Base-by-base conservation (phyloP, 2,329 filamentous ascomycete species). In the Fusarium citri region DNA sequence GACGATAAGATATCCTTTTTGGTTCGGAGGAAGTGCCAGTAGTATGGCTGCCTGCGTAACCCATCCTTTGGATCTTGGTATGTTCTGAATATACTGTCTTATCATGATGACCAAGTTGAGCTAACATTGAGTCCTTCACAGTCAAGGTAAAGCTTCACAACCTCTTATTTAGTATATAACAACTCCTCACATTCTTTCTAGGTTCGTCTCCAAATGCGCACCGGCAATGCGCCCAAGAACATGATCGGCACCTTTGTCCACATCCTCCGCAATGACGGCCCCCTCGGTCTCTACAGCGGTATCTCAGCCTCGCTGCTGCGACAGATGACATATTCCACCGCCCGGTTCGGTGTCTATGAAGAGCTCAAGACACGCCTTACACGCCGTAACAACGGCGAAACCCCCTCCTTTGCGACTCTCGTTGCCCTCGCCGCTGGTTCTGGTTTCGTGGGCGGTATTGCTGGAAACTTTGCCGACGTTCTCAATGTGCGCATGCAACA, bases 401-500 rank as follows among this genome's bases (percentile, higher is more conserved):
- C 83, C 55, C 91, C 94, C 5, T 89, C 91, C 4, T 90, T 97
- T 74, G 84, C 89, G 14, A 85, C 88, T n/a, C 90, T 99, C 12
- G 87, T 97, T 69, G 92, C 88, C 71, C 92, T 98, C 80, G 93
- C 95, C 55, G 91, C 90, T 25, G 83, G 89, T 28, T 95, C 96
- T 10, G 96, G 96, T 54, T 93, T 98, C 78, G 81, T 97, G 5
- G 96, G 96, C 67, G 96, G 96, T 51, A 83, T 98, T 48, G 92
- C 91, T 8, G 96, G 96, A 71, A 99, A 98, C 82, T 94, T 94
- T 5, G 95, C 94, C 71, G 96, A 99, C 79, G 94, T 99, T 34
- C 86, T 98, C 76, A 99, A 99, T 81, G 96, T 99, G 51, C 93
- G 96, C 72, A 99, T 99, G 96, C 96, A 99, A 83, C 93, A 97